Conservation (phyloP, 2,329 filamentous ascomycete genomes). For the Cladosporium colombiae region DNA sequence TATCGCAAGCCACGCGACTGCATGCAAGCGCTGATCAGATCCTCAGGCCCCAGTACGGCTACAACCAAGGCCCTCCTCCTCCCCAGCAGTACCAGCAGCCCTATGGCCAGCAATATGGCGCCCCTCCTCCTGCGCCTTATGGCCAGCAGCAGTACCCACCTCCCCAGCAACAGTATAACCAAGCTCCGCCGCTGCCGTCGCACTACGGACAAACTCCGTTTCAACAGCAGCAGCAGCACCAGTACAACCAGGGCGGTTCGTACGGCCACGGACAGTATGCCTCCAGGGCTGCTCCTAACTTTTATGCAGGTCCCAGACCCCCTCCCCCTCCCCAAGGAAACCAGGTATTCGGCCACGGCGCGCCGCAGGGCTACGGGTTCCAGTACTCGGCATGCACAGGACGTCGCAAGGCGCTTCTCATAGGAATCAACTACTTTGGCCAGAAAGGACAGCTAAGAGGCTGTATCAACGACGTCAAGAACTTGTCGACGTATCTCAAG, state of each 20-base stretch:
- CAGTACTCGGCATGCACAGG: slow-evolving; percentile 75
- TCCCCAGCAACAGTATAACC: slow-evolving; percentile 41
- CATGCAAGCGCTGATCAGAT: not conserved
- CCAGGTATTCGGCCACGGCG: slow-evolving; percentile 71
- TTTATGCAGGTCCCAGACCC: slow-evolving; percentile 44
- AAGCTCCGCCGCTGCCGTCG: slow-evolving; percentile 31
- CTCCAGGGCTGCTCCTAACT: slow-evolving; percentile 52
- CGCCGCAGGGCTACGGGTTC: slow-evolving; percentile 77
- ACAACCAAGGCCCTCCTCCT: slow-evolving; percentile 29
- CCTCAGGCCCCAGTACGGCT: slow-evolving; percentile 21
- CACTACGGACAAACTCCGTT: slow-evolving; percentile 49
- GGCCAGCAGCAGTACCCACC: slow-evolving; percentile 42
- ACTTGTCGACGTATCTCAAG: slow-evolving; percentile 90
- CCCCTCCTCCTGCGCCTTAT: slow-evolving; percentile 41
- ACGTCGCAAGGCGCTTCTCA: slow-evolving; percentile 81
- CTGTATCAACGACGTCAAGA: slow-evolving; percentile 91
- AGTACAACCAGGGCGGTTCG: slow-evolving; percentile 11
- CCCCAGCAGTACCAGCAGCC: slow-evolving; percentile 28
- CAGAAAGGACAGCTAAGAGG: slow-evolving; percentile 87
- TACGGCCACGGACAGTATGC: slow-evolving; percentile 46
- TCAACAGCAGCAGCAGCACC: slow-evolving; percentile 24
- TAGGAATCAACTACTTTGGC: slow-evolving; percentile 96
- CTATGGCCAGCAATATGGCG: slow-evolving; percentile 20
- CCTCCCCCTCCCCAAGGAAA: slow-evolving; percentile 37
- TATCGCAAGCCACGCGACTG: not conserved